Conservation (phyloP, 495 filamentous ascomycete genomes). For the Glarea lozoyensis region DNA sequence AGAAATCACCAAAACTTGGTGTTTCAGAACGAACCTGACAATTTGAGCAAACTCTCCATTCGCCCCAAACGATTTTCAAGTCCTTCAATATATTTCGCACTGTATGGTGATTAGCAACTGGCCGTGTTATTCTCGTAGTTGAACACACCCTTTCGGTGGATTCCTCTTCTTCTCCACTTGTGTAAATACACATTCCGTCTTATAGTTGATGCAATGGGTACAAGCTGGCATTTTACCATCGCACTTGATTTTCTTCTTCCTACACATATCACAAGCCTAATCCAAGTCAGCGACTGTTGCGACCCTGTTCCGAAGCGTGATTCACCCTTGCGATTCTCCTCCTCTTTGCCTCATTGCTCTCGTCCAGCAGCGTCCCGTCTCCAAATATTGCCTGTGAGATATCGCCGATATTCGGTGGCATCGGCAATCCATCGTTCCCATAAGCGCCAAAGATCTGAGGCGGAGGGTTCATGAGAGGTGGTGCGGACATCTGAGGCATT, state of each 20-base stretch:
- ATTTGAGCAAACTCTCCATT: slow-evolving; percentile 83
- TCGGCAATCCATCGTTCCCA: slow-evolving; percentile 49
- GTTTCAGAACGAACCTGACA: slow-evolving; percentile 53
- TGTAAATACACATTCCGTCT: slow-evolving; percentile 95
- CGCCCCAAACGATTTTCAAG: slow-evolving; percentile 88
- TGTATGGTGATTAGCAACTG: slow-evolving; percentile 30
- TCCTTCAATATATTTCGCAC: slow-evolving; percentile 95
- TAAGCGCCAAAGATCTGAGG: slow-evolving; percentile 64
- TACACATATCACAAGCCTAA: slow-evolving; percentile 96
- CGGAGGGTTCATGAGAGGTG: slow-evolving; percentile 53
- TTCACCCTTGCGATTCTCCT: slow-evolving; percentile 83
- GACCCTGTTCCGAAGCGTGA: slow-evolving; percentile 10
- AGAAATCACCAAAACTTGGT: background rate
- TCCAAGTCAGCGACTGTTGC: slow-evolving; percentile 21
- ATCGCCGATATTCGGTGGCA: slow-evolving; percentile 35
- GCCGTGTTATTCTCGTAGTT: slow-evolving; percentile 21
- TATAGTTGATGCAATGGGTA: slow-evolving; percentile 96
- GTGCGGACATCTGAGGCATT: slow-evolving; percentile 44
- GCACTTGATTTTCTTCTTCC: slow-evolving; percentile 99
- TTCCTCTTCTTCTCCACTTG: slow-evolving; percentile 98
- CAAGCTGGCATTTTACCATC: slow-evolving; percentile 94
- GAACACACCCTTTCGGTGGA: slow-evolving; percentile 80
- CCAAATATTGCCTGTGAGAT: slow-evolving; percentile 53
- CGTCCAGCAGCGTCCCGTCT: slow-evolving; percentile 44
- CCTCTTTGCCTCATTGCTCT: slow-evolving; percentile 80